Conservation (phyloP, 2,329 filamentous ascomycete genomes). For the Sarocladium brachiariae region DNA sequence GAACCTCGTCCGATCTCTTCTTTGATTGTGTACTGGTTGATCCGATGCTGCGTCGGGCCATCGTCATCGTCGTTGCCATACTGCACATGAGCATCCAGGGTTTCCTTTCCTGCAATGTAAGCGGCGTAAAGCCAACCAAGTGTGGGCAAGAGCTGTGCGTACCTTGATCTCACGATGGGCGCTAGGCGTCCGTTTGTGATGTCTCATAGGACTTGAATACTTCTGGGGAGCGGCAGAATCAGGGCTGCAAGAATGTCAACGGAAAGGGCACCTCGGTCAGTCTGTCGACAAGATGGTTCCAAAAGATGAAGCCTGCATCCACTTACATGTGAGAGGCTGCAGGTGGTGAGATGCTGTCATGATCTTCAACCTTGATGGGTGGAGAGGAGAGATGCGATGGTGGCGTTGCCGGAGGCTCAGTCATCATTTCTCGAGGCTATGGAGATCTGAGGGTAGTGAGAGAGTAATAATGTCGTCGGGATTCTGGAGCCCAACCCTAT, state of each 20-base stretch:
- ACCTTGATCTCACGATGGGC: constrained; percentile 54
- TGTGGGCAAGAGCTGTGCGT: no score
- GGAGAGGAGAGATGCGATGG: constrained; percentile 19
- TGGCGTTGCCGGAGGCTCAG: background rate
- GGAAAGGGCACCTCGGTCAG: background rate
- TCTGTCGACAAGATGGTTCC: background rate
- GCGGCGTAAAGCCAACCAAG: background rate
- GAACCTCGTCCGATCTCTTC: constrained; percentile 96
- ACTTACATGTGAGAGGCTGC: constrained; percentile 37
- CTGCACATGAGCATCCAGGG: constrained; percentile 79
- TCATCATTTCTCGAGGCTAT: background rate
- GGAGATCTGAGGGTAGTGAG: background rate
- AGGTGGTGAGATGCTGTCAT: constrained; percentile 23
- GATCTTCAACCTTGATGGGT: constrained; percentile 22
- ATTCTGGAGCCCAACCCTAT: background rate
- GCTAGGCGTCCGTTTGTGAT: constrained; percentile 51
- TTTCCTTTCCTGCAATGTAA: constrained; percentile 55
- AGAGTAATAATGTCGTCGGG: background rate
- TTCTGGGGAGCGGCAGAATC: background rate
- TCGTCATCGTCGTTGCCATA: constrained; percentile 81
- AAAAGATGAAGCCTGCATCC: background rate
- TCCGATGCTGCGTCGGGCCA: constrained; percentile 71
- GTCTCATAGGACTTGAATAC: constrained; percentile 44
- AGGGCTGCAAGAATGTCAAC: background rate
- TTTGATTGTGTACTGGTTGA: constrained; percentile 92